phyloP scores from a whole-genome alignment of 2,329 filamentous ascomycete genomes.

The Alternaria sp. region DNA sequence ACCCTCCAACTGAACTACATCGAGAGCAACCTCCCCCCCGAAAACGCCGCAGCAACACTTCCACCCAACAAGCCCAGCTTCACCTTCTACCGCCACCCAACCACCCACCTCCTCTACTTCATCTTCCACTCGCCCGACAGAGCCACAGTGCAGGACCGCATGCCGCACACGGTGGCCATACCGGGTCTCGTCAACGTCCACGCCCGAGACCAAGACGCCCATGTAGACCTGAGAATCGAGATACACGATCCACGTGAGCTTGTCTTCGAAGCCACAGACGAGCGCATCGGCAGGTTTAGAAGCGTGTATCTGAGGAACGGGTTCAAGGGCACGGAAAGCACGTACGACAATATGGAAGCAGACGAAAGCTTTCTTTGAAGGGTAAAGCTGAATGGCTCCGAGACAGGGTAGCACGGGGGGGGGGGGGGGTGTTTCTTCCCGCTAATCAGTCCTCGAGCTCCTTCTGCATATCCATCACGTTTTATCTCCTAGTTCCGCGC shows the following conservation, averaged over 20 bases:
- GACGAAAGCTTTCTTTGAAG: constrained; percentile 5
- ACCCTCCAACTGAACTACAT: constrained; percentile 26
- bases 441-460: no score
- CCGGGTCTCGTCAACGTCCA: constrained; percentile 41
- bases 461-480: no score
- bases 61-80: constrained; percentile 27
- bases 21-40: constrained; percentile 5
- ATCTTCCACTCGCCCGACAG: constrained; percentile 39
- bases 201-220: constrained; percentile 31
- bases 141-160: constrained; percentile 37
- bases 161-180: constrained; percentile 44
- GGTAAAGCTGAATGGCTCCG: neutral
- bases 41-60: constrained; percentile 7
- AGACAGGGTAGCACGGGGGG: neutral
- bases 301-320: constrained; percentile 33
- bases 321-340: constrained; percentile 32
- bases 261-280: constrained; percentile 26
- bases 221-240: constrained; percentile 40
- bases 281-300: constrained; percentile 30
- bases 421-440: no score
- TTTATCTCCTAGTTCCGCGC: no score
- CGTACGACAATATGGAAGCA: neutral
- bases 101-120: constrained; percentile 30
- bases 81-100: constrained; percentile 40
- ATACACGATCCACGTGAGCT: constrained; percentile 39